Conservation (phyloP, 2,329 filamentous ascomycete species). For the Botrytis hyacinthi region DNA sequence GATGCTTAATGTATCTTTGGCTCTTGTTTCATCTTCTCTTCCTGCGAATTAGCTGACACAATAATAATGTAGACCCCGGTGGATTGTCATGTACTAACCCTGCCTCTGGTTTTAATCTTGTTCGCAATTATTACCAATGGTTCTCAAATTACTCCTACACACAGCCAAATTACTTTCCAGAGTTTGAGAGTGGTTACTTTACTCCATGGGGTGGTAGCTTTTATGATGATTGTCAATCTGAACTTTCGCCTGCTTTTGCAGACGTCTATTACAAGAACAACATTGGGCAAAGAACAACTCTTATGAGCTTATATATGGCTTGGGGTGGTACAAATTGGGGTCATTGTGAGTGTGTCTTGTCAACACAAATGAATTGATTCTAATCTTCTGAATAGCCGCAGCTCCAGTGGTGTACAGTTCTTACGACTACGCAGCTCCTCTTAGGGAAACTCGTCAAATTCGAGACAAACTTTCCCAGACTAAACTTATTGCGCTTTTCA, state of each 20-base stretch:
- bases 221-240: constrained; percentile 49
- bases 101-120: constrained; percentile 48
- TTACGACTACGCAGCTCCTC: constrained; percentile 48
- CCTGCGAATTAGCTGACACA: neutral
- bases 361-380: neutral
- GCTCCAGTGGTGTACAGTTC: constrained; percentile 50
- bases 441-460: constrained; percentile 54
- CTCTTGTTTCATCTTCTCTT: neutral
- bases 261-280: constrained; percentile 58
- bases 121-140: constrained; percentile 55
- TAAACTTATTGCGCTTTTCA: constrained; percentile 54
- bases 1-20: neutral
- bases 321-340: constrained; percentile 58
- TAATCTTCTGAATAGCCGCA: constrained; percentile 36
- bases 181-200: constrained; percentile 54
- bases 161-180: constrained; percentile 52
- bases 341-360: constrained; percentile 40
- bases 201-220: constrained; percentile 52
- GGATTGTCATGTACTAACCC: constrained; percentile 51
- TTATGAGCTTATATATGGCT: constrained; percentile 52
- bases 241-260: constrained; percentile 48
- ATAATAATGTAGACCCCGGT: constrained; percentile 39
- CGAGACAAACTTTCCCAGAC: constrained; percentile 53
- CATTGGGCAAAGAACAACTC: constrained; percentile 49
- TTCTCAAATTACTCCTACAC: constrained; percentile 55